phyloP scores from a whole-genome alignment of 1,139 yeast genomes.

The Suhomyces coccinellae region DNA sequence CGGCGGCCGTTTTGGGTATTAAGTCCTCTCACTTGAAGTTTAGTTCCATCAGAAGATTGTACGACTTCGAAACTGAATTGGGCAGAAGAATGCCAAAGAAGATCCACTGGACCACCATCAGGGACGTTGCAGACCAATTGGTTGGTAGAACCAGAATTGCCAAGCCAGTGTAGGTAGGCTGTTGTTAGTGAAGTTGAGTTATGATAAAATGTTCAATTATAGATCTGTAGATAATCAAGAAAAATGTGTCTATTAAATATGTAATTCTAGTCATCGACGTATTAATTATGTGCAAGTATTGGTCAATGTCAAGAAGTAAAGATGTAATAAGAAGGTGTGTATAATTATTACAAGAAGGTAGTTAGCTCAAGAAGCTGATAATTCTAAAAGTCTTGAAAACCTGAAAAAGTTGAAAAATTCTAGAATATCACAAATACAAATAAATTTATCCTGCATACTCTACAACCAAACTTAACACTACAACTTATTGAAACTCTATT shows the following conservation, averaged over 20 bases:
- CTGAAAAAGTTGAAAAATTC: too few species aligned
- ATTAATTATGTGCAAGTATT: too few species aligned
- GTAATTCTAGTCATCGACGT: neutral
- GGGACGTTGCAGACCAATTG: conserved; percentile 80
- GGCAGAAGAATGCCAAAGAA: conserved; percentile 82
- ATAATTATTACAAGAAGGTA: too few species aligned
- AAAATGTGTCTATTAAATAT: neutral
- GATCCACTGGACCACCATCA: conserved; percentile 76
- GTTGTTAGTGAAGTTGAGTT: neutral
- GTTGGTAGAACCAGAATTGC: conserved; percentile 61
- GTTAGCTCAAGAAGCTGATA: too few species aligned
- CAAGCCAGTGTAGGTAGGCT: neutral
- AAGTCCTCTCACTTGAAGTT: conserved; percentile 75
- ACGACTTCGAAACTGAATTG: conserved; percentile 83
- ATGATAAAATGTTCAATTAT: neutral
- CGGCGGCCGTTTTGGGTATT: conserved; percentile 88
- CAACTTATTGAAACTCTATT: neutral
- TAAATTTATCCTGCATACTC: neutral
- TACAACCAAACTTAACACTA: neutral
- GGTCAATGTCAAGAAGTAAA: too few species aligned
- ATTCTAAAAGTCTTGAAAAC: too few species aligned
- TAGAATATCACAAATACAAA: too few species aligned
- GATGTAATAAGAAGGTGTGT: too few species aligned
- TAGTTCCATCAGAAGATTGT: conserved; percentile 70
- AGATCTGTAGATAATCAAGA: neutral